Base-by-base conservation (phyloP, 2,329 filamentous ascomycete genomes). In the Ceratocystis eucalypticola region DNA sequence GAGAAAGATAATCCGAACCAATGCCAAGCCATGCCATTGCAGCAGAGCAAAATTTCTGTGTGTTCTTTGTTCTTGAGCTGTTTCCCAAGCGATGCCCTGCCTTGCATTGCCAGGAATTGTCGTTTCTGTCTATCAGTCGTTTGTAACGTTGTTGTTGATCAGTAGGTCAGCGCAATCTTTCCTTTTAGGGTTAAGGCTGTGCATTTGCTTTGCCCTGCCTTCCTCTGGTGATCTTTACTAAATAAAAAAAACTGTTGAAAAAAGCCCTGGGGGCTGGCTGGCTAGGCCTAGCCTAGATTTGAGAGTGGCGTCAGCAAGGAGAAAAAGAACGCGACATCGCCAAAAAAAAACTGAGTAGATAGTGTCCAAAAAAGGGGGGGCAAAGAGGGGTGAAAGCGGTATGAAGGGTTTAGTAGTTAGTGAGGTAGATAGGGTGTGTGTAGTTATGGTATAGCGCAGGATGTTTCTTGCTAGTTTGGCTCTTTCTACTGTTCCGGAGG, bases 21-120 rank as follows among this genome's bases (percentile, higher is more conserved):
- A 57, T 57, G 53, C 53, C 22, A 57, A 57, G 53, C 25, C 53
- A 20, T 57, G 53, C 53, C 53, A 33, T 33, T 28, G 53, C 53
- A 57, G 15, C 22, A 30, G 37, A 20, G 53, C 53, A 57, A 57
- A 57, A n/a, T 57, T 57, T 12, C 3, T 28, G 53, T 8, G 4
- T 50, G 48, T 50, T 3, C 10, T 50, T 4, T 20, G 48, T 50
- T 41, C 37, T 41, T 41, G 37, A 15, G 37, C 37, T 41, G 37
- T 41, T 41, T 41, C 8, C 37, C 37, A 0, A 15, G 37, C 1
- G 10, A 5, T 15, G 37, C 10, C 12, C 37, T 41, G 37, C 37
- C 37, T 15, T 41, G 37, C 37, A 15, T 12, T 15, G 10, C 37
- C 3, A 15, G 37, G 37, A 41, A 41, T 41, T 12, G 37, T 41